A percentile compares a stretch with the other conserved stretches of the same genome.
Conservation (phyloP, 768 basidiomycete genomes). For the Tylopilus intermedius region DNA sequence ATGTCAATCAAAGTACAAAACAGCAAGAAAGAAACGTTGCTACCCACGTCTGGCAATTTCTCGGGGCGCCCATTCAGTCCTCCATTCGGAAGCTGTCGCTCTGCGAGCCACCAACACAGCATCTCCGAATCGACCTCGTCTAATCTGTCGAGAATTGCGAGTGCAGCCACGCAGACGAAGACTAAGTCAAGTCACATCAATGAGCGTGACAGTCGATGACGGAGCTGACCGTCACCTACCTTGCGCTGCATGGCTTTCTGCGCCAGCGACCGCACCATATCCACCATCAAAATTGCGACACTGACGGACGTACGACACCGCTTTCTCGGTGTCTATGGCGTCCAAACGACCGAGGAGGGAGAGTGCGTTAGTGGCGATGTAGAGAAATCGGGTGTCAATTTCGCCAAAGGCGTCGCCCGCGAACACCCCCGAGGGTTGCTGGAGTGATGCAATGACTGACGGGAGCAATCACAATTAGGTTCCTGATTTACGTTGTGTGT, state of each 20-base stretch:
- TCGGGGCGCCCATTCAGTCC: slow-evolving; percentile 97
- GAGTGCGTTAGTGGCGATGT: slow-evolving; percentile 79
- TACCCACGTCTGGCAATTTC: slow-evolving; percentile 89
- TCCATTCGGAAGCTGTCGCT: slow-evolving; percentile 88
- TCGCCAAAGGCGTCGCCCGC: slow-evolving; percentile 92
- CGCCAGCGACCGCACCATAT: slow-evolving; percentile 78
- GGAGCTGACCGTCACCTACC: slow-evolving; percentile 41
- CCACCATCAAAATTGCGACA: slow-evolving; percentile 97
- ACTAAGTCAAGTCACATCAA: slow-evolving; percentile 42
- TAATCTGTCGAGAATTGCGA: slow-evolving; percentile 81
- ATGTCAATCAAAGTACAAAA: neutral
- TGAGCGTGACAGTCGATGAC: neutral
- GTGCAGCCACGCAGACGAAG: slow-evolving; percentile 81
- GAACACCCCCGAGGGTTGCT: slow-evolving; percentile 83
- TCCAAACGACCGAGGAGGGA: slow-evolving; percentile 75
- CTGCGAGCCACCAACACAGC: slow-evolving; percentile 89
- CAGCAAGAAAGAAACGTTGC: neutral
- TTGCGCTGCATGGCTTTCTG: slow-evolving; percentile 90
- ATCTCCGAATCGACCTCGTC: slow-evolving; percentile 77
- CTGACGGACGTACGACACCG: slow-evolving; percentile 63
- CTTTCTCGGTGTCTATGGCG: slow-evolving; percentile 60
- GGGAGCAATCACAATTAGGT: neutral
- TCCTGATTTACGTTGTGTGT: too few relatives aligned
- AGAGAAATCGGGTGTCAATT: slow-evolving; percentile 84
- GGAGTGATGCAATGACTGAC: slow-evolving; percentile 77